Conservation (phyloP, 148 eudicot species). For the Vaccinium darrowii region DNA sequence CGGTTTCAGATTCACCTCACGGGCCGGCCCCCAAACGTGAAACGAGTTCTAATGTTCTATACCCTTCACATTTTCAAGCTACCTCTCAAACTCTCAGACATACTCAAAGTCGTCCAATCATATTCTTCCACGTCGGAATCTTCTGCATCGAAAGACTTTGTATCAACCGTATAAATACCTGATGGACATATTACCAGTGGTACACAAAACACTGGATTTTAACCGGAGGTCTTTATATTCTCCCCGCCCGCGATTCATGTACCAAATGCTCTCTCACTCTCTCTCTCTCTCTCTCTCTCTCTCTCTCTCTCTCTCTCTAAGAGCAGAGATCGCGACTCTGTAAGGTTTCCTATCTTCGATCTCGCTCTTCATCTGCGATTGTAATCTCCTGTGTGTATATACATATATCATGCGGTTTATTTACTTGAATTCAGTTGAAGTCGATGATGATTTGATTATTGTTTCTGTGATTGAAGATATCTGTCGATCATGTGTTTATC, state of each 20-base stretch:
- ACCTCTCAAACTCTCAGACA: neutral
- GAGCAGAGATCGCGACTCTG: neutral
- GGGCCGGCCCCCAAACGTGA: conserved; percentile 15
- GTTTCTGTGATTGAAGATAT: too few species aligned
- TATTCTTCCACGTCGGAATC: neutral
- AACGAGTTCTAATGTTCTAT: conserved; percentile 13
- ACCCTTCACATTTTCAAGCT: neutral
- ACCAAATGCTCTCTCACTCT: conserved; percentile 9
- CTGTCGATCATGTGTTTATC: neutral
- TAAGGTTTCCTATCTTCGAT: conserved; percentile 11
- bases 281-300: conserved; percentile 3
- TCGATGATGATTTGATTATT: neutral
- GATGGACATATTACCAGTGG: neutral
- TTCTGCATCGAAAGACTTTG: neutral
- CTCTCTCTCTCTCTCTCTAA: neutral
- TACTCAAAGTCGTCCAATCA: neutral
- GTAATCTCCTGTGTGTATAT: neutral
- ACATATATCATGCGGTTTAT: neutral
- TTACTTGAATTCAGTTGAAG: neutral
- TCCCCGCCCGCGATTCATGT: conserved; percentile 11
- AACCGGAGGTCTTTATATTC: neutral
- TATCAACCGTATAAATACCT: neutral
- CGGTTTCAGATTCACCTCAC: conserved; percentile 22
- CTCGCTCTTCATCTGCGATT: neutral
- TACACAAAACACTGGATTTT: neutral